phyloP scores from a whole-genome alignment of 2,329 filamentous ascomycete species.

The Ophiostoma novo-ulmi region DNA sequence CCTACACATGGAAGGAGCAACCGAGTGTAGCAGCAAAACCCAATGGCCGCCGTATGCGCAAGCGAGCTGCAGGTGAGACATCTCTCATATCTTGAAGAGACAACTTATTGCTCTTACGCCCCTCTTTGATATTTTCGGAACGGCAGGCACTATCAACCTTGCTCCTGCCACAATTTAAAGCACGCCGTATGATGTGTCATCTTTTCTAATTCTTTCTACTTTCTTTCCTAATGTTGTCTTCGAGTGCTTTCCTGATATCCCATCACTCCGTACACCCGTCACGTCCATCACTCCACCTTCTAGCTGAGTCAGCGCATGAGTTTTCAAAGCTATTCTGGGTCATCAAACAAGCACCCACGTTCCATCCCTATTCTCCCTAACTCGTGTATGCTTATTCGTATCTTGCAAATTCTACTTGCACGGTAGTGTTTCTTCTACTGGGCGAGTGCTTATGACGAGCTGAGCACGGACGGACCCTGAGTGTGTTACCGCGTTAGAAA shows the following conservation, averaged over 20 bases:
- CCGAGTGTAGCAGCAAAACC: not conserved
- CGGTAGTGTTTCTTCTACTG: not conserved
- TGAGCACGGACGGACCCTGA: not conserved
- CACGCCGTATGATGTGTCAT: not conserved
- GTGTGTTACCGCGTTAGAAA: not conserved
- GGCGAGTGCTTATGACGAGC: no score
- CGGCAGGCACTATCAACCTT: not conserved
- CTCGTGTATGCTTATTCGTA: not conserved
- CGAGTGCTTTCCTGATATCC: no score
- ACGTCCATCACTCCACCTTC: no score
- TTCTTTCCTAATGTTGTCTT: not conserved
- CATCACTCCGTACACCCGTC: no score
- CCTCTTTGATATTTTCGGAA: not conserved
- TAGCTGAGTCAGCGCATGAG: no score
- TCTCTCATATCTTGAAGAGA: not conserved
- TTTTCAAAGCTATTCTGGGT: no score
- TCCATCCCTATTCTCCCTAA: no score
- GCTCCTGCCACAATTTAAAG: not conserved
- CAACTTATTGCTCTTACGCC: not conserved
- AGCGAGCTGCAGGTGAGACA: not conserved
- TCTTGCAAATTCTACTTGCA: not conserved
- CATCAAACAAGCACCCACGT: no score
- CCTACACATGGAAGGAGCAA: constrained; percentile 7
- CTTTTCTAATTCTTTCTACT: not conserved
- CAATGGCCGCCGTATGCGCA: constrained; percentile 8